Base-by-base conservation (phyloP, 768 basidiomycete species). In the Naganishia kalamii region DNA sequence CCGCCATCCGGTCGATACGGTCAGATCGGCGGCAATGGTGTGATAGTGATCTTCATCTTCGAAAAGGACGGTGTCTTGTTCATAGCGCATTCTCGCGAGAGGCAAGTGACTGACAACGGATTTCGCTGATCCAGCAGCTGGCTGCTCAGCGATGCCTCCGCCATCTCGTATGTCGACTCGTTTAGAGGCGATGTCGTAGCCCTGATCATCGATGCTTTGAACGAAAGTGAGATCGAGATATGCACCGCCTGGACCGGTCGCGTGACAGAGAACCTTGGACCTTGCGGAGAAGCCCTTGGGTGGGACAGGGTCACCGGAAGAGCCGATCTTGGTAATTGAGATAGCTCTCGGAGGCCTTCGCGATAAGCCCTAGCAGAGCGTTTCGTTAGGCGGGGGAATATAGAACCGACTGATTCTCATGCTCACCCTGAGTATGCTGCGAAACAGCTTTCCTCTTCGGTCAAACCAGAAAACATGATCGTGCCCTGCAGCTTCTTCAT, bases 391-490 rank as follows among this genome's bases (percentile, higher is more conserved):
- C 33, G 37, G 27, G 6, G 54, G 32, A 19, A 11, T 4, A 13
- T 12, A 27, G n/a, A 40, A 6, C 7, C 43, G 11, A n/a, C n/a
- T 6, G 25, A 23, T 12, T 17, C 13, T 13, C 48, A 25, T 15
- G 21, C 33, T 41, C 27, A 57, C 54, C 54, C 25, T 57, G 33
- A 57, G 37, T 21, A 57, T 27, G 40, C 23, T 57, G 11, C 54
- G 37, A 19, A 4, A 21, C 37, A 57, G n/a, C 27, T 27, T 57
- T 40, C 54, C 54, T 21, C 37, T n/a, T 12, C 8, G n/a, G 21
- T 57, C 25, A 35, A 57, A 37, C 54, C 54, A 57, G 15, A 57
- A 57, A 17, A 57, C 35, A 57, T 57, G 54, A 57, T 57, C 54
- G 25, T 57, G 54, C 1, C 54, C 54, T n/a, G 37, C 37, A 11